phyloP scores from a whole-genome alignment of 805 yeast species.

The Wickerhamiella brachini region DNA sequence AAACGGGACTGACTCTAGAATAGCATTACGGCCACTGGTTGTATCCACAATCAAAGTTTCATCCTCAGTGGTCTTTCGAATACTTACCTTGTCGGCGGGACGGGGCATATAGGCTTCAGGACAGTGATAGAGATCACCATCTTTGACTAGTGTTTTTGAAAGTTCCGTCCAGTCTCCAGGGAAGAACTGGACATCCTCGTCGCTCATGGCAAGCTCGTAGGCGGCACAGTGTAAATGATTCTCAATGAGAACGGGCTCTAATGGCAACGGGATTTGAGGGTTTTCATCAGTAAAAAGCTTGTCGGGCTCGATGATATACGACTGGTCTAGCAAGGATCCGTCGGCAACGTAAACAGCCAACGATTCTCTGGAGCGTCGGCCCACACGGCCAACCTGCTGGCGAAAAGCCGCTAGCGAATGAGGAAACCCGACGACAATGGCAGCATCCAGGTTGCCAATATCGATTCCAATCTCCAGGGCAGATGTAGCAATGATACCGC shows the following conservation, averaged over 20 bases:
- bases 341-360: slow-evolving; percentile 76
- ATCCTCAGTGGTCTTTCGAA: slow-evolving; percentile 74
- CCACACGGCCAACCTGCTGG: slow-evolving; percentile 97
- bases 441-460: slow-evolving; percentile 85
- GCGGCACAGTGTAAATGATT: slow-evolving; percentile 94
- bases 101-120: slow-evolving; percentile 42
- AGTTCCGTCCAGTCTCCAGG: slow-evolving; percentile 19
- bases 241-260: slow-evolving; percentile 47
- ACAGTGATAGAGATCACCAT: slow-evolving; percentile 33
- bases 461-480: slow-evolving; percentile 94
- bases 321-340: slow-evolving; percentile 68
- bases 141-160: slow-evolving; percentile 22
- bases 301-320: slow-evolving; percentile 58
- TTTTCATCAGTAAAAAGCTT: slow-evolving; percentile 39
- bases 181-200: slow-evolving; percentile 46
- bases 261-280: slow-evolving; percentile 46
- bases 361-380: slow-evolving; percentile 70
- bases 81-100: slow-evolving; percentile 64
- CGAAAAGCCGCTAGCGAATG: slow-evolving; percentile 72
- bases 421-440: slow-evolving; percentile 87
- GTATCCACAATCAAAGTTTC: slow-evolving; percentile 81
- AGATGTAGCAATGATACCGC: slow-evolving; percentile 86
- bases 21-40: slow-evolving; percentile 55
- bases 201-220: slow-evolving; percentile 57
- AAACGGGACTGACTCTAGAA: slow-evolving; percentile 82